Percentiles rank a stretch among this genome's conserved stretches.
These are phyloP conservation scores for Pseudozyma flocculosa DNA, from an alignment of 1,284 basidiomycete genomes.

Conservation along the genomic window DNA sequence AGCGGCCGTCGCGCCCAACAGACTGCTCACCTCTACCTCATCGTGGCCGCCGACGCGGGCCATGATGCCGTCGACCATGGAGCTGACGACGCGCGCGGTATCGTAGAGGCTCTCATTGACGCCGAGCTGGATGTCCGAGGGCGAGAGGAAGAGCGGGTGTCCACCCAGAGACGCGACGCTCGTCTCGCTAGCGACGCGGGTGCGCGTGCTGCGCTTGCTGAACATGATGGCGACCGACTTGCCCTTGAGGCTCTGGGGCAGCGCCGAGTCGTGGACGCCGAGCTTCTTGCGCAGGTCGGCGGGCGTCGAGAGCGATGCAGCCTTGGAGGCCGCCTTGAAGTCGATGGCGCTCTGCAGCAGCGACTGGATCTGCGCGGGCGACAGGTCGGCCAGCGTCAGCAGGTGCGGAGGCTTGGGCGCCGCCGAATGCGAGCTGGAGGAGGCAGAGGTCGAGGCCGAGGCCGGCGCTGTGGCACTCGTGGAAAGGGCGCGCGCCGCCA, in stretches of 20 bases:
- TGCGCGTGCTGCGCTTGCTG: constrained; percentile 88
- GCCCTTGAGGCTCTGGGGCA: constrained; percentile 67
- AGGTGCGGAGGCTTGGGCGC: constrained; percentile 58
- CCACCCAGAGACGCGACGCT: constrained; percentile 62
- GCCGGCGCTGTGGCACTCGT: constrained; percentile 1
- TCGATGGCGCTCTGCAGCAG: constrained; percentile 67
- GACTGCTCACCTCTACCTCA: constrained; percentile 77
- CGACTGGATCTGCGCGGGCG: constrained; percentile 69
- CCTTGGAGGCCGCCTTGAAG: constrained; percentile 66
- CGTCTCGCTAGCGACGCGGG: constrained; percentile 85
- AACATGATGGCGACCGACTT: constrained; percentile 88
- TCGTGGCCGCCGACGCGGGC: constrained; percentile 88
- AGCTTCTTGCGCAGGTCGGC: constrained; percentile 25
- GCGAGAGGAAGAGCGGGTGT: constrained; percentile 86
- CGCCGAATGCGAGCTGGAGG: constrained; percentile 1
- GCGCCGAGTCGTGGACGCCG: constrained; percentile 15
- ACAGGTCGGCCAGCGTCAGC: constrained; percentile 80
- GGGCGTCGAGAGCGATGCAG: constrained; percentile 61
- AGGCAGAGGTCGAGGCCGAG: constrained; percentile 16
- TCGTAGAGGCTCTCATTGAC: constrained; percentile 89
- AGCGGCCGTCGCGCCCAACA: no score
- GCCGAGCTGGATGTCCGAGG: constrained; percentile 89
- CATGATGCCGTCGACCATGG: constrained; percentile 96
- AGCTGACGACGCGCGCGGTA: constrained; percentile 76
- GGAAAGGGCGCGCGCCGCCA: constrained; percentile 2